A percentile compares a stretch with the other conserved stretches of the same genome.
Conservation (phyloP, 768 basidiomycete species). For the Suillus discolor region DNA sequence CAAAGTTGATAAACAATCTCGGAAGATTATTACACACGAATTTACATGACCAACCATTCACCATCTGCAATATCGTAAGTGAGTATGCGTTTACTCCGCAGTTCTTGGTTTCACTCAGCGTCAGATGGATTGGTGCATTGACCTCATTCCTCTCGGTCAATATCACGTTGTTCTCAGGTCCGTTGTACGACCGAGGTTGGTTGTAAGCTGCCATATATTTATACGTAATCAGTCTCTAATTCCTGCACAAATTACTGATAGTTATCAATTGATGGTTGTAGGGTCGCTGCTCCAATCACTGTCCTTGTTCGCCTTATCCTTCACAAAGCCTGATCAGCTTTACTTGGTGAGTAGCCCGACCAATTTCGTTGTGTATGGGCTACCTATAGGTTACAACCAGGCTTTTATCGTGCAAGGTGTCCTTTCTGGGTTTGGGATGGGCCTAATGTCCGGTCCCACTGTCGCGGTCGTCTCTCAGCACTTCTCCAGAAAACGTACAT, state of each 20-base stretch:
- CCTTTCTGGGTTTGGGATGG: constrained; percentile 41
- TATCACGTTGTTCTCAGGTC: no score
- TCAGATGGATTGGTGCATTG: constrained; percentile 37
- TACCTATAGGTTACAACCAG: constrained; percentile 20
- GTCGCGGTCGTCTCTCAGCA: constrained; percentile 45
- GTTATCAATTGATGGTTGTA: constrained; percentile 13
- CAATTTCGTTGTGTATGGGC: not conserved
- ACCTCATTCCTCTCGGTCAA: constrained; percentile 28
- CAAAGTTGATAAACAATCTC: constrained; percentile 11
- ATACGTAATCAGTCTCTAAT: no score
- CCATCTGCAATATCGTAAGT: constrained; percentile 33
- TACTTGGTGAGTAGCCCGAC: constrained; percentile 33
- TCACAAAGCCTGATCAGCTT: constrained; percentile 38
- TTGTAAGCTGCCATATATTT: constrained; percentile 12
- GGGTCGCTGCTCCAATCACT: constrained; percentile 19
- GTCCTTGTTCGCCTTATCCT: constrained; percentile 41
- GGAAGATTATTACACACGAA: constrained; percentile 34
- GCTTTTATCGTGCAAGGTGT: constrained; percentile 48
- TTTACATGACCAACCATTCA: constrained; percentile 28
- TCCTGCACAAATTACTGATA: not conserved
- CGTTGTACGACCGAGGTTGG: constrained; percentile 36
- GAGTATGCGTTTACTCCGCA: constrained; percentile 19
- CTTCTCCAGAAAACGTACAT: constrained; percentile 41
- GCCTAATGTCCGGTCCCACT: constrained; percentile 47
- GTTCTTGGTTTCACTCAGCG: constrained; percentile 19